These are phyloP conservation scores for Catharanthus roseus DNA, from an alignment of 257 asterid species.

Conservation along the genomic window DNA sequence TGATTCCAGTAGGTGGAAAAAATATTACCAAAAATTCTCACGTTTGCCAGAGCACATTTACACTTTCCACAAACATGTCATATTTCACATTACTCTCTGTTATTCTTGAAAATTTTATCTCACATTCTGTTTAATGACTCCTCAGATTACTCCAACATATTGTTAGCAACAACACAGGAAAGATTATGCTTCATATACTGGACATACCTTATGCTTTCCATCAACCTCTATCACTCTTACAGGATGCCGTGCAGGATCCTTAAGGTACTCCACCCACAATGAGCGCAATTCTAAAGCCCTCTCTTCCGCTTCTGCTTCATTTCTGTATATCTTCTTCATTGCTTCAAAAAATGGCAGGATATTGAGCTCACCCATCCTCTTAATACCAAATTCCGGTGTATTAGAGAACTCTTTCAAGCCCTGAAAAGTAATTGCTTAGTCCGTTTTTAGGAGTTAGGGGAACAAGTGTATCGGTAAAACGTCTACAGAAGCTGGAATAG, in stretches of 20 bases:
- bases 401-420: constrained; percentile 54
- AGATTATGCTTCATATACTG: neutral
- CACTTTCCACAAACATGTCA: neutral
- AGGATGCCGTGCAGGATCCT: constrained; percentile 96
- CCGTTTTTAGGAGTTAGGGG: neutral
- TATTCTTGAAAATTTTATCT: neutral
- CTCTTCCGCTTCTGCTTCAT: constrained; percentile 65
- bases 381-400: constrained; percentile 47
- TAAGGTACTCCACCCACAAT: constrained; percentile 88
- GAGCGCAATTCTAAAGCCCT: constrained; percentile 77
- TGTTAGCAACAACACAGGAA: neutral
- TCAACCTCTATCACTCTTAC: constrained; percentile 43
- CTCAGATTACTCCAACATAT: neutral
- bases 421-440: constrained; percentile 27
- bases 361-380: constrained; percentile 92
- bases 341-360: constrained; percentile 65
- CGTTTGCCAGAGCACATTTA: neutral
- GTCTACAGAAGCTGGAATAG: too few species aligned
- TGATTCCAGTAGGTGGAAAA: neutral
- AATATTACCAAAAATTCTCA: neutral
- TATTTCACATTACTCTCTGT: neutral
- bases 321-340: constrained; percentile 51
- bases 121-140: neutral
- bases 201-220: constrained; percentile 69
- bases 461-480: too few species aligned